Base-by-base conservation (phyloP, 108 stramenopile genomes). In the Pseudonitzschia multistriata region DNA sequence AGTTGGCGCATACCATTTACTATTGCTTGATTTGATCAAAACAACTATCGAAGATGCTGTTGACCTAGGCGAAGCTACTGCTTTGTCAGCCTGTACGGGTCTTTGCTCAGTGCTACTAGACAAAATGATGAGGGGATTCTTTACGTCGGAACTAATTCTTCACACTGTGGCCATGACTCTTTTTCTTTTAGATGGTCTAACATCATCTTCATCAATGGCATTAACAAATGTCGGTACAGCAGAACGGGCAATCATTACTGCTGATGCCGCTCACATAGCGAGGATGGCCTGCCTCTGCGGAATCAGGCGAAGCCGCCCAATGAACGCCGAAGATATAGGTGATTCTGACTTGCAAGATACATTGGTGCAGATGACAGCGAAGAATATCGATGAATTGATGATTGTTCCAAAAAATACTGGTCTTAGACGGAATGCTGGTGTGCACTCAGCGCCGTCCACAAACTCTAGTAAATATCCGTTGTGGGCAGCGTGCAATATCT, bases 1-100 rank as follows among this genome's bases (percentile, higher is more conserved):
- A 76, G 93, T 91, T 25, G 85, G 86, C 45, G 88, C 89, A 37
- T 91, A 89, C 61, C 90, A 94, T 42, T 53, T 94, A 29, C 83
- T 91, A 0, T 66, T 94, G 60, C 78, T 91, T 49, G 93, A 94
- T 66, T 79, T 86, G 24, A 87, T 88, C 50, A 66, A 68, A 17
- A 68, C 79, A 3, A 85, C 85, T 25, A 76, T 94, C 3, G 86
- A 88, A 63, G 90, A 93, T 67, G 87, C 83, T 1, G 52, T 89
- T 59, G 84, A 92, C 60, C 67, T 83, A n/a, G 88, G 91, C 19
- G 88, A 91, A 49, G 70, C 89, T 25, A 56, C 62, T n/a, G 84
- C 88, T 59, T 70, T 95, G 45, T 85, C 88, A 45, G 88, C 88
- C 65, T 88, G 91, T 69, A 81, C 91, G 34, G 91, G 89, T 13